Percentiles rank a stretch among this genome's conserved stretches.
These are phyloP conservation scores for Vigna unguiculata DNA, from an alignment of 306 rosid species.

Conservation along the genomic window DNA sequence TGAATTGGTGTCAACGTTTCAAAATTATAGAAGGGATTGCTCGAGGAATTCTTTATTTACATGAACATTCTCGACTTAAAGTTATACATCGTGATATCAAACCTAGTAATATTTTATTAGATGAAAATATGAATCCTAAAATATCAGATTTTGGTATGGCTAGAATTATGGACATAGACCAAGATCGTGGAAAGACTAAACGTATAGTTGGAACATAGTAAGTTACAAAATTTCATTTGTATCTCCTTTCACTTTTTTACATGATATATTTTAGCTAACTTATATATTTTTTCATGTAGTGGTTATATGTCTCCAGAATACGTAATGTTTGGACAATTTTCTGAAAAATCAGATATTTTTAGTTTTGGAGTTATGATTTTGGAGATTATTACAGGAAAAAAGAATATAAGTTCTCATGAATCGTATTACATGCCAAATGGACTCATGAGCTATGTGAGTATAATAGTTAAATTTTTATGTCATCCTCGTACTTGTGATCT, in stretches of 20 bases:
- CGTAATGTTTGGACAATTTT: slow-evolving; percentile 3
- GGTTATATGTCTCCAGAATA: slow-evolving; percentile 8
- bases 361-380: not conserved
- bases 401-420: not conserved
- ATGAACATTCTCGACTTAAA: not conserved
- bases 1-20: not conserved
- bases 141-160: slow-evolving; percentile 7
- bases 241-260: not conserved
- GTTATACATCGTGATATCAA: not conserved
- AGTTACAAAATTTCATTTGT: not conserved
- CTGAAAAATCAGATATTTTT: not conserved
- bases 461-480: not conserved
- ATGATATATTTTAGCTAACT: not conserved
- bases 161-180: not conserved
- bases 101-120: not conserved
- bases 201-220: slow-evolving; percentile 3
- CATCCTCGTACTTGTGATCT: not conserved
- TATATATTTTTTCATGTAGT: not conserved
- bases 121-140: slow-evolving; percentile 2
- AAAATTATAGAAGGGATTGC: not conserved
- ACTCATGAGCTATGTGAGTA: not conserved
- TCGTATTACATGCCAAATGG: not conserved
- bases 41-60: not conserved
- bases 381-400: not conserved
- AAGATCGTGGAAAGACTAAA: not conserved